Percentiles rank a stretch among this genome's conserved stretches.
These are phyloP conservation scores for Rhodomyrtus psidioides DNA, from an alignment of 441 rosid genomes.

Conservation along the genomic window DNA sequence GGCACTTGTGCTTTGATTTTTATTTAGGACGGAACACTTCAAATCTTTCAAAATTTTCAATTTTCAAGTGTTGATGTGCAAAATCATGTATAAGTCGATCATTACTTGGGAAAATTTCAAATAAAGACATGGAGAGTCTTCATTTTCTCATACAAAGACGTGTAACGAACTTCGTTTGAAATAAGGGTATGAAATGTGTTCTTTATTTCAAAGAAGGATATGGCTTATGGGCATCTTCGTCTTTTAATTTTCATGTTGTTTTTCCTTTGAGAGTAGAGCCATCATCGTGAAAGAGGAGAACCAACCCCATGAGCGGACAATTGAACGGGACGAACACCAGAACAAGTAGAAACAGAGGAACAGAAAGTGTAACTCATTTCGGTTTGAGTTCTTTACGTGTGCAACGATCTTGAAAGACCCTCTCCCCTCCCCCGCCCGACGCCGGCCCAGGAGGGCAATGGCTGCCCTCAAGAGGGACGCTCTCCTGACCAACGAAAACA, in stretches of 20 bases:
- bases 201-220: too few relatives aligned
- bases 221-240: too few relatives aligned
- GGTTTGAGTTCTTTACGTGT: background rate
- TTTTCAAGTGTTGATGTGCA: background rate
- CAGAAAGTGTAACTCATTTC: background rate
- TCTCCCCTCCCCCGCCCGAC: too few relatives aligned
- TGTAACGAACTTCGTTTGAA: too few relatives aligned
- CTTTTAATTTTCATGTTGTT: too few relatives aligned
- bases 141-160: too few relatives aligned
- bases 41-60: background rate
- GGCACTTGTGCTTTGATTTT: background rate
- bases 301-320: conserved; percentile 32
- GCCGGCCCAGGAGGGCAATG: too few relatives aligned
- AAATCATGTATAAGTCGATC: background rate
- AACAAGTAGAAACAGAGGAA: background rate
- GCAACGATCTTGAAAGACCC: background rate
- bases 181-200: too few relatives aligned
- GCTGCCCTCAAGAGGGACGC: too few relatives aligned
- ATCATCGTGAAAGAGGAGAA: conserved; percentile 21
- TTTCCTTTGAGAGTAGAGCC: background rate
- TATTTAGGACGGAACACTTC: background rate
- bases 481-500: too few relatives aligned
- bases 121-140: too few relatives aligned
- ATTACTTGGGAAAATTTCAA: too few relatives aligned
- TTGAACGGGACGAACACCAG: conserved; percentile 1